These are phyloP conservation scores for Phytopythium vexans DNA, from an alignment of 352 stramenopile genomes.

Conservation along the genomic window DNA sequence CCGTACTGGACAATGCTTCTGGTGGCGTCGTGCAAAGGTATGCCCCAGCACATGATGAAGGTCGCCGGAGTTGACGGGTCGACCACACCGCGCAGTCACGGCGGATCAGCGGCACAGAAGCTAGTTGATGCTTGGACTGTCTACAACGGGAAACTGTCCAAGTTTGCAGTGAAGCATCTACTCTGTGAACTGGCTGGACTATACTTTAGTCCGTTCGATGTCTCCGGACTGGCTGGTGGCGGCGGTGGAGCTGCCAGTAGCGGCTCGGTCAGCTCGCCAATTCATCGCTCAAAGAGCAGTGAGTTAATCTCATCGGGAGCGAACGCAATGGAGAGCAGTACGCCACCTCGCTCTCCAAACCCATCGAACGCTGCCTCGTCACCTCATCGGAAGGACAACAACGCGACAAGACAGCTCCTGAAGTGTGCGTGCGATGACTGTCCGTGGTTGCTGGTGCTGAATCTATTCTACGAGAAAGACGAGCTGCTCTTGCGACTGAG, in stretches of 20 bases:
- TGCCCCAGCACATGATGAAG: slow-evolving; percentile 60
- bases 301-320: not conserved
- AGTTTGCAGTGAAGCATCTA: slow-evolving; percentile 47
- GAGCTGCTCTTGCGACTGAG: slow-evolving; percentile 72
- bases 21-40: slow-evolving; percentile 37
- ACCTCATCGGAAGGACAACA: slow-evolving; percentile 16
- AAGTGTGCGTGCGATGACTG: slow-evolving; percentile 66
- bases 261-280: not conserved
- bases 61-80: slow-evolving; percentile 36
- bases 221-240: not conserved
- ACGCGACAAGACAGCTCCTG: slow-evolving; percentile 47
- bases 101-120: slow-evolving; percentile 25
- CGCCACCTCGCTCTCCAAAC: not conserved
- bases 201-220: slow-evolving; percentile 53
- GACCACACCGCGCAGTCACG: slow-evolving; percentile 13
- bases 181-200: slow-evolving; percentile 59
- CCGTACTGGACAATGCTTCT: slow-evolving; percentile 72
- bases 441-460: slow-evolving; percentile 69
- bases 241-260: not conserved
- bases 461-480: slow-evolving; percentile 68
- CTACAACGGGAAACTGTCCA: slow-evolving; percentile 54
- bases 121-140: slow-evolving; percentile 54
- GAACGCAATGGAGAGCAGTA: not conserved
- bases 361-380: slow-evolving; percentile 10
- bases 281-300: slow-evolving; percentile 1